Percentiles rank a stretch among this genome's conserved stretches.
Evolutionary conservation across 2,329 filamentous ascomycete genomes (phyloP).

Genomic region (Helicocarpus griseus): DNA sequence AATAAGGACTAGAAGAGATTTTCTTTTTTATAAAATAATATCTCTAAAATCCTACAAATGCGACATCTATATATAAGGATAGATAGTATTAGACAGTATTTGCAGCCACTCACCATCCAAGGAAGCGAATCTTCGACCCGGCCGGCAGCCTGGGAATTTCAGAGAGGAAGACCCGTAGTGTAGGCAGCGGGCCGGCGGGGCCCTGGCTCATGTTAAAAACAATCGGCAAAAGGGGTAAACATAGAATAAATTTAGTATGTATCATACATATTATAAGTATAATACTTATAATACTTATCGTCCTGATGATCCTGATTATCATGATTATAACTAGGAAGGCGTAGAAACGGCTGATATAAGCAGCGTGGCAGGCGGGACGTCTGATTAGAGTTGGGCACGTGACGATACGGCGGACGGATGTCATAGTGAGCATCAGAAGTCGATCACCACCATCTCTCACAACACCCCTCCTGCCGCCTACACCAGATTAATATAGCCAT

Average conservation of each 20-base stretch:
- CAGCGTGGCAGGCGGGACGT: not conserved
- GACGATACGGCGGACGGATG: slow-evolving; percentile 10
- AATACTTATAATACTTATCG: too few relatives aligned
- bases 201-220: slow-evolving; percentile 21
- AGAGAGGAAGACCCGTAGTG: slow-evolving; percentile 55
- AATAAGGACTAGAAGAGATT: too few relatives aligned
- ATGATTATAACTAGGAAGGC: not conserved
- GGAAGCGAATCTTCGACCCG: slow-evolving; percentile 76
- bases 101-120: slow-evolving; percentile 65
- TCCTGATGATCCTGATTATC: too few relatives aligned
- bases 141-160: slow-evolving; percentile 43
- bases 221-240: not conserved
- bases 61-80: not conserved
- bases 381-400: slow-evolving; percentile 20
- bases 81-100: slow-evolving; percentile 3
- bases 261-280: not conserved
- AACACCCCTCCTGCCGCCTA: not conserved
- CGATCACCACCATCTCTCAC: not conserved
- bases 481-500: not conserved
- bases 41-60: slow-evolving; percentile 2
- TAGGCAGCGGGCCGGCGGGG: slow-evolving; percentile 51
- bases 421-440: not conserved
- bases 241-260: not conserved
- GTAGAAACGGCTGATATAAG: not conserved
- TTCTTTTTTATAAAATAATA: slow-evolving; percentile 3